phyloP scores from a whole-genome alignment of 768 basidiomycete species.

The Stropharia rugosoannulata region DNA sequence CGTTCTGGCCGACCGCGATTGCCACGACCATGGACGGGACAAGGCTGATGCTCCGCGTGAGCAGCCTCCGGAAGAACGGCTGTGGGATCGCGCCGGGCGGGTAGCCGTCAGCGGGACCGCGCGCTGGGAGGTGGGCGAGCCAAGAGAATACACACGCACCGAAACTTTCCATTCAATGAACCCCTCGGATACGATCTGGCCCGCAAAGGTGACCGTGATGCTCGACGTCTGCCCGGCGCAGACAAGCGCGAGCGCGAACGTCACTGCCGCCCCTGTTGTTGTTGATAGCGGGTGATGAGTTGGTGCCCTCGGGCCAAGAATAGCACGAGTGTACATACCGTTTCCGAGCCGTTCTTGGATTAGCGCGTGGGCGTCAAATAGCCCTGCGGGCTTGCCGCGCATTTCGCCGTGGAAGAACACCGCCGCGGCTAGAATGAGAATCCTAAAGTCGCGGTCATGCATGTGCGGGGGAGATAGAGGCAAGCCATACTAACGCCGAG shows the following conservation, averaged over 20 bases:
- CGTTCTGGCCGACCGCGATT: conserved; percentile 59
- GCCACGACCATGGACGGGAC: conserved; percentile 71
- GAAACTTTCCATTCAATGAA: conserved; percentile 77
- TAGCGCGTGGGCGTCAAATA: conserved; percentile 73
- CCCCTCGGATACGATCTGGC: conserved; percentile 79
- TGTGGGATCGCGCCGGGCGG: conserved; percentile 8
- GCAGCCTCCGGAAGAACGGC: conserved; percentile 63
- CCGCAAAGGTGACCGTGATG: conserved; percentile 75
- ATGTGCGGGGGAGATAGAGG: neutral
- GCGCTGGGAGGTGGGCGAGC: neutral
- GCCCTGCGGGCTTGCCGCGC: conserved; percentile 46
- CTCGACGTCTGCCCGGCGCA: conserved; percentile 77
- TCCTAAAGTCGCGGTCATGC: conserved; percentile 34
- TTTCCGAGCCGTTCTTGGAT: conserved; percentile 56
- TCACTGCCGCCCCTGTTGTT: conserved; percentile 61
- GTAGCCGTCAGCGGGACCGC: neutral
- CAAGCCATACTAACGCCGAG: conserved; percentile 43
- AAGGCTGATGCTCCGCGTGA: conserved; percentile 70
- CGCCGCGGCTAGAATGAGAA: conserved; percentile 70
- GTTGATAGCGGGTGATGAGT: neutral
- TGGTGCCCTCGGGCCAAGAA: neutral
- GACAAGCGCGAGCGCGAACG: conserved; percentile 77
- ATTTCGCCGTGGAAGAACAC: conserved; percentile 55
- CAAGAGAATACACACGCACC: conserved; percentile 20
- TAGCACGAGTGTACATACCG: conserved; percentile 32